Conservation (phyloP, 108 stramenopile species). For the Epithemia pelagica region DNA sequence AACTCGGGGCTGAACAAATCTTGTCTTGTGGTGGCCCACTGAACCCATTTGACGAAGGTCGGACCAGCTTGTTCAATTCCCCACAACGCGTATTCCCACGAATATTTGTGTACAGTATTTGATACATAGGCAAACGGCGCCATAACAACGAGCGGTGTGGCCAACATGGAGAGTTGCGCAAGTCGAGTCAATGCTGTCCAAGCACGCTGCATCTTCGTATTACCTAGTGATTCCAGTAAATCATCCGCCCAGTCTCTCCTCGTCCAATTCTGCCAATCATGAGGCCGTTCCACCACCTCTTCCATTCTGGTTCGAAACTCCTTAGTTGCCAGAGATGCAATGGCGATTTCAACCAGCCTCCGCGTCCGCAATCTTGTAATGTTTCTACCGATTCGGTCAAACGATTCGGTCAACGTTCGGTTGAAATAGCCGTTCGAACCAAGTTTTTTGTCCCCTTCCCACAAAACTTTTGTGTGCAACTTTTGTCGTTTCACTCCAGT, state of each 20-base stretch:
- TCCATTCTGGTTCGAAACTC: constrained; percentile 18
- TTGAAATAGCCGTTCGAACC: neutral
- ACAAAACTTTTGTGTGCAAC: neutral
- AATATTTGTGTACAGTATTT: constrained; percentile 16
- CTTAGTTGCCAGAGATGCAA: neutral
- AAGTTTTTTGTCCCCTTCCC: neutral
- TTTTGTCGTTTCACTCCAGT: neutral
- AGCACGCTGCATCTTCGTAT: constrained; percentile 23
- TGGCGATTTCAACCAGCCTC: neutral
- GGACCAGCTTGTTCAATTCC: constrained; percentile 86
- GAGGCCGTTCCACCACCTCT: constrained; percentile 23
- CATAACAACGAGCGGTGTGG: constrained; percentile 32
- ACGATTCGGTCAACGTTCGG: neutral
- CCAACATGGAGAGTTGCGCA: constrained; percentile 26
- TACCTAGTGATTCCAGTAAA: constrained; percentile 42
- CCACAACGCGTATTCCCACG: constrained; percentile 81
- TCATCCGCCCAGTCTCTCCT: constrained; percentile 43
- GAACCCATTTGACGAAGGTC: constrained; percentile 84
- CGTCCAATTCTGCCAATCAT: constrained; percentile 39
- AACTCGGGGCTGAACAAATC: constrained; percentile 84
- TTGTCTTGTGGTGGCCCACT: constrained; percentile 87
- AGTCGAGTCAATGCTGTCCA: constrained; percentile 38
- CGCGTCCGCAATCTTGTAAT: neutral
- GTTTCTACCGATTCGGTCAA: neutral
- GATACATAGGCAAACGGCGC: constrained; percentile 35